These are phyloP conservation scores for Populus nigra DNA, from an alignment of 345 rosid species.

Conservation along the genomic window DNA sequence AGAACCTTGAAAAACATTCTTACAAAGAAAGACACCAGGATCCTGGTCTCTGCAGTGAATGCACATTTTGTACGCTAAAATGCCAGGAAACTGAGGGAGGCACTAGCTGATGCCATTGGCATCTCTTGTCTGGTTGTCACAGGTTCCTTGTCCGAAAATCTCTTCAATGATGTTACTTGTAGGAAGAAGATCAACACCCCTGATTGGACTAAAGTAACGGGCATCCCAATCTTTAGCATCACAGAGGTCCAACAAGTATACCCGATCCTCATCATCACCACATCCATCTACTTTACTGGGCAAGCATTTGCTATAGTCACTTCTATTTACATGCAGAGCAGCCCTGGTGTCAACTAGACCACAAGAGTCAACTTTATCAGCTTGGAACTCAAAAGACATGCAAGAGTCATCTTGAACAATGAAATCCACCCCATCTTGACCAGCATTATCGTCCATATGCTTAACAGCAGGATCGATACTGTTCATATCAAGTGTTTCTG, in stretches of 20 bases:
- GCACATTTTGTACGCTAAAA: neutral
- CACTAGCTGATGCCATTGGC: constrained; percentile 20
- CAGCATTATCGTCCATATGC: constrained; percentile 15
- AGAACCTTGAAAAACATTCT: constrained; percentile 2
- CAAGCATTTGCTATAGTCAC: constrained; percentile 15
- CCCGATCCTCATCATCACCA: constrained; percentile 33
- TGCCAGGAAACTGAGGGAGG: neutral
- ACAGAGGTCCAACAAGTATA: constrained; percentile 41
- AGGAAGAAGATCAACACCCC: constrained; percentile 50
- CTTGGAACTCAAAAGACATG: constrained; percentile 42
- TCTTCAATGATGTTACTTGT: constrained; percentile 58
- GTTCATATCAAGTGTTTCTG: constrained; percentile 13
- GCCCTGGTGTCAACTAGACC: constrained; percentile 10
- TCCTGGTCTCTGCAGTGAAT: neutral
- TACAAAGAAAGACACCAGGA: neutral
- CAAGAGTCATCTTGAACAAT: constrained; percentile 44
- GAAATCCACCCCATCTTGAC: constrained; percentile 23
- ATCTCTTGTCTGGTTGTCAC: constrained; percentile 36
- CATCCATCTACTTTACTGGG: constrained; percentile 31
- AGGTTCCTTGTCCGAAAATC: constrained; percentile 48
- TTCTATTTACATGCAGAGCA: constrained; percentile 18
- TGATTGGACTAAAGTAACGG: constrained; percentile 29
- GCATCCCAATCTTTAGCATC: constrained; percentile 45
- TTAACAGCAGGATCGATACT: constrained; percentile 18
- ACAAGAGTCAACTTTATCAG: constrained; percentile 21